Evolutionary conservation across 306 rosid genomes (phyloP), one percentile per base, ranked within the genome.

Genomic region (Inga leiocalycina): DNA sequence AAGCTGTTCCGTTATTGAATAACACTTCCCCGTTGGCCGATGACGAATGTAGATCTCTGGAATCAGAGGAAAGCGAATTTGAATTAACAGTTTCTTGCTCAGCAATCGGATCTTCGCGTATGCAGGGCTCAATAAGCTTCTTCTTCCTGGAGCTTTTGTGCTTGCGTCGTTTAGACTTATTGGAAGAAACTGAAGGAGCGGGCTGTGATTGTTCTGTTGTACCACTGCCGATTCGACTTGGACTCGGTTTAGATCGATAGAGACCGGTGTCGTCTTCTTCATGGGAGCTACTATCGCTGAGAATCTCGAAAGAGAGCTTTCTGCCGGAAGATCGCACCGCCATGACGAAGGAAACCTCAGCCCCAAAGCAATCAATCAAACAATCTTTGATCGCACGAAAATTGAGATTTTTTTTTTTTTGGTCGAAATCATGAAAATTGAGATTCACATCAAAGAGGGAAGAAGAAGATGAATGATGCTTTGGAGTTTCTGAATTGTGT

Each of bases 221-320:
- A 71, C 15, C 35, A 27, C 57, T 71, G 76, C 24, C 19, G 71
- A 59, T 46, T 84, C 9, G 86, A 49, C 67, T 73, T 64, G 82
- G 87, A 83, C 86, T 89, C 46, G 88, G 86, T 43, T 68, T 78
- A 2, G 90, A 71, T 62, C 79, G 87, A 37, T 49, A 45, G 57
- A 78, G 8, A 46, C 45, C 61, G 44, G 85, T 30, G 11, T 72
- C 86, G 19, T 86, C 90, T 13, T 85, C 90, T 9, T 89, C 92
- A 45, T 16, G 8, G 43, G 74, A 79, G 70, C 64, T n/a, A 78
- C 48, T 79, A 20, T 61, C 49, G 69, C 92, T 71, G 68, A 96
- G 98, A 85, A 94, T 83, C 74, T 90, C 91, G 89, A 92, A 96
- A 34, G 98, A 92, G 24, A 92, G 86, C 27, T 89, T 94, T 80